Conservation (phyloP, 2,329 filamentous ascomycete genomes). For the Aspergillus ochraceoroseus region DNA sequence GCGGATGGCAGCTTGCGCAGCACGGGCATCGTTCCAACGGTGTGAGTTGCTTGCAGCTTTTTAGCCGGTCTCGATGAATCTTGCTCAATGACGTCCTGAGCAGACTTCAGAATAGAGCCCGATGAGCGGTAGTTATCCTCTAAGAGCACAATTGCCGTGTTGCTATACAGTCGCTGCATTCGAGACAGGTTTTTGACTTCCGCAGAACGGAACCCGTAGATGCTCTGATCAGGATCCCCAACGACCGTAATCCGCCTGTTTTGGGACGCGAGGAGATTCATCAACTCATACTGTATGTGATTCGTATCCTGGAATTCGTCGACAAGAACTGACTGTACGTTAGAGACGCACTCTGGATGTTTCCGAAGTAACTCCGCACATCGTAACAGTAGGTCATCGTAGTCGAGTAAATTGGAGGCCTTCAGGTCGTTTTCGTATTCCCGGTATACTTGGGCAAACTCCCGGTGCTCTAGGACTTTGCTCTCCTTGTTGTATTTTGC, state of each 20-base stretch:
- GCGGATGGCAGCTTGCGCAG: conserved; percentile 68
- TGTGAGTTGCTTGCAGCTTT: conserved; percentile 71
- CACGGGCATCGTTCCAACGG: conserved; percentile 72
- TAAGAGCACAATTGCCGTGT: conserved; percentile 75
- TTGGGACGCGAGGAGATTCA: conserved; percentile 75
- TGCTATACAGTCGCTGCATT: conserved; percentile 69
- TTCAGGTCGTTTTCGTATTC: conserved; percentile 75
- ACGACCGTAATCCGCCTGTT: conserved; percentile 82
- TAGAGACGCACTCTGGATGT: conserved; percentile 75
- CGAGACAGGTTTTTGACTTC: conserved; percentile 80
- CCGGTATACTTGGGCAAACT: conserved; percentile 62
- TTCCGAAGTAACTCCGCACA: conserved; percentile 72
- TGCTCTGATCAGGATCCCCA: conserved; percentile 94
- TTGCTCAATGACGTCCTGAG: conserved; percentile 84
- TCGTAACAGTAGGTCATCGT: conserved; percentile 82
- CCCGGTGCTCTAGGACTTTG: conserved; percentile 53
- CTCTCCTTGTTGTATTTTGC: conserved; percentile 31
- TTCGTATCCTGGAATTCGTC: conserved; percentile 99
- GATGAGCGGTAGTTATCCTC: conserved; percentile 95
- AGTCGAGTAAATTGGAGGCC: conserved; percentile 79
- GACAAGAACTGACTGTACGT: conserved; percentile 85
- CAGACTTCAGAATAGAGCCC: conserved; percentile 72
- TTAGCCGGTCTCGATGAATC: conserved; percentile 77
- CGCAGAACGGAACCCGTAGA: conserved; percentile 91
- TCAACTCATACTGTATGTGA: conserved; percentile 87